Evolutionary conservation across 1,284 basidiomycete species (phyloP).

Genomic region (Tilletia horrida): DNA sequence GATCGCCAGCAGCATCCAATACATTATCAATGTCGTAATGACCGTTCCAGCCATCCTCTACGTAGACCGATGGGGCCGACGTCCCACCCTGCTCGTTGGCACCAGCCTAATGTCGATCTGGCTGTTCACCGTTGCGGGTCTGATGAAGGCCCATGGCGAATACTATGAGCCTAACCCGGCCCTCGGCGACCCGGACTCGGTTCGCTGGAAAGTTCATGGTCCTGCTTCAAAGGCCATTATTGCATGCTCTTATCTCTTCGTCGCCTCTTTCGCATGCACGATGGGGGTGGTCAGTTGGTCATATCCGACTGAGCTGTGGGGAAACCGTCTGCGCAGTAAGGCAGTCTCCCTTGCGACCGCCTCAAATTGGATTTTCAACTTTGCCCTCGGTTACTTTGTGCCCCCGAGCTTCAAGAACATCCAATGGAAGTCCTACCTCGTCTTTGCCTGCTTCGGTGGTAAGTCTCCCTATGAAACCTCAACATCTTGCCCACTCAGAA

Average conservation of each 20-base stretch:
- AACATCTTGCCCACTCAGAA: too few relatives aligned
- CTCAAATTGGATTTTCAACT: constrained; percentile 22
- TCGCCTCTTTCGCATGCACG: constrained; percentile 31
- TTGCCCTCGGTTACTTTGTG: constrained; percentile 34
- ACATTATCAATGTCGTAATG: constrained; percentile 39
- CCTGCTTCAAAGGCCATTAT: constrained; percentile 32
- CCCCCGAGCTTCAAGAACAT: constrained; percentile 31
- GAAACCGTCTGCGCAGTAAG: constrained; percentile 29
- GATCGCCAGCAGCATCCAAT: constrained; percentile 28
- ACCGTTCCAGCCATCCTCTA: constrained; percentile 35
- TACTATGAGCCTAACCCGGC: constrained; percentile 19
- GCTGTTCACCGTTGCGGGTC: constrained; percentile 28
- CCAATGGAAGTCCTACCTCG: constrained; percentile 33
- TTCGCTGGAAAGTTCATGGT: constrained; percentile 28
- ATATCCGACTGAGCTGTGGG: constrained; percentile 30
- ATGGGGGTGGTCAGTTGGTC: constrained; percentile 21
- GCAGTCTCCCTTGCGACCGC: constrained; percentile 25
- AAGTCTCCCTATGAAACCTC: too few relatives aligned
- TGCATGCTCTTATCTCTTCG: constrained; percentile 34
- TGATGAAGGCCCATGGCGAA: constrained; percentile 21
- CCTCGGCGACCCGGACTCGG: constrained; percentile 4
- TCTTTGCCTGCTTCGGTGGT: constrained; percentile 28
- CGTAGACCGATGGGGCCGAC: constrained; percentile 35
- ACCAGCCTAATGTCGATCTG: constrained; percentile 31
- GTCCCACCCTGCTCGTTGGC: constrained; percentile 33